These are phyloP conservation scores for Pyrrhoderma lamaoense DNA, from an alignment of 1,284 basidiomycete genomes.

Conservation along the genomic window DNA sequence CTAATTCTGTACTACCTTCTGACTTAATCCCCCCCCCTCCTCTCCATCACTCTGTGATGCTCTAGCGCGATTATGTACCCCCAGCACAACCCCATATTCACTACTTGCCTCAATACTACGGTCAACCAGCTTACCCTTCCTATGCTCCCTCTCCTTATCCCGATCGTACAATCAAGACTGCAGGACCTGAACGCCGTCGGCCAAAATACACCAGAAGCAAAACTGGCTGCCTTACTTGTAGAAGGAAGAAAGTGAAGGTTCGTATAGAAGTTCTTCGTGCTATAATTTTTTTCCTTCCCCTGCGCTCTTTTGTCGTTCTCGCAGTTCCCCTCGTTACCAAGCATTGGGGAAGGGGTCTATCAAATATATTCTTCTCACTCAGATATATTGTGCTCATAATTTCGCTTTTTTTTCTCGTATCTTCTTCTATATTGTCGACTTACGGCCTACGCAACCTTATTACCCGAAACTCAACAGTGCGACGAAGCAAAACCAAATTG, in stretches of 20 bases:
- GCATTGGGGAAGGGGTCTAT: background rate
- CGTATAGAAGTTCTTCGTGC: conserved; percentile 13
- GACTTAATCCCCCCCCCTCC: background rate
- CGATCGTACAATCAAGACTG: conserved; percentile 13
- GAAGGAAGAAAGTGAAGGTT: conserved; percentile 29
- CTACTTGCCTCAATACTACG: conserved; percentile 15
- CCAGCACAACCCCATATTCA: conserved; percentile 10
- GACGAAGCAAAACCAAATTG: conserved; percentile 27
- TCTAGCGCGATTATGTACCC: conserved; percentile 13
- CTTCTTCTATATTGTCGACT: conserved; percentile 3
- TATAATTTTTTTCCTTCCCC: conserved; percentile 3
- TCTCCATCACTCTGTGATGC: background rate
- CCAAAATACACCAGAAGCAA: conserved; percentile 29
- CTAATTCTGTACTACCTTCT: background rate
- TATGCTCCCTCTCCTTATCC: conserved; percentile 13
- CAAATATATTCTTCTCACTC: background rate
- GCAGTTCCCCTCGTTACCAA: background rate
- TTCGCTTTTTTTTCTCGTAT: background rate
- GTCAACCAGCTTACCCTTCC: conserved; percentile 8
- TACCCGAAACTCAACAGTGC: conserved; percentile 20
- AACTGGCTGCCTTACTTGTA: conserved; percentile 27
- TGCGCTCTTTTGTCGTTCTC: background rate
- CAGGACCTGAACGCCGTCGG: conserved; percentile 20
- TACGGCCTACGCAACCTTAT: background rate
- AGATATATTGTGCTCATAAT: too few species aligned